Evolutionary conservation across 2,329 filamentous ascomycete genomes (phyloP).

Genomic region (Xylaria polymorpha): DNA sequence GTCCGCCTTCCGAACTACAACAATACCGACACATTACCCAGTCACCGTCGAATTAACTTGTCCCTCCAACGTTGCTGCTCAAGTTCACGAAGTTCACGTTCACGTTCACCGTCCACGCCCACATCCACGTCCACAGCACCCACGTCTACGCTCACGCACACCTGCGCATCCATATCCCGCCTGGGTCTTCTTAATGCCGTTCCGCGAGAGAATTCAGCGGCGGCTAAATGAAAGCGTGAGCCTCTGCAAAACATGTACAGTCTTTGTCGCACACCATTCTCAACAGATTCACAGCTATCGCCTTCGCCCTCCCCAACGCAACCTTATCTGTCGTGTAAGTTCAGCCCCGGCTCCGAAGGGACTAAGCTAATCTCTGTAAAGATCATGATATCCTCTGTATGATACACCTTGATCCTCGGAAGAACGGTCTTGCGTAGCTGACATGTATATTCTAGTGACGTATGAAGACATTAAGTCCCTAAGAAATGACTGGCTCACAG

Average conservation of each 20-base stretch:
- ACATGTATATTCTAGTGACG: conserved; percentile 70
- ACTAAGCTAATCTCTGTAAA: conserved; percentile 43
- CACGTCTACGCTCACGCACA: background rate
- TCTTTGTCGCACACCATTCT: conserved; percentile 41
- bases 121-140: background rate
- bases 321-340: conserved; percentile 61
- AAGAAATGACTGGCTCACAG: conserved; percentile 94
- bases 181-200: conserved; percentile 45
- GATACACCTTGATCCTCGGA: conserved; percentile 29
- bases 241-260: conserved; percentile 37
- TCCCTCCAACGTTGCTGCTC: background rate
- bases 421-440: conserved; percentile 26
- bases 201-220: conserved; percentile 49
- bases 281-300: conserved; percentile 48
- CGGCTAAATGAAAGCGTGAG: conserved; percentile 52
- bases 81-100: background rate
- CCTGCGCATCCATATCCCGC: conserved; percentile 9
- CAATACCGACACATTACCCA: conserved; percentile 2
- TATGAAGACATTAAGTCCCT: conserved; percentile 89
- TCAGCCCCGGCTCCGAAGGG: conserved; percentile 7
- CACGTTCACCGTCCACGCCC: background rate
- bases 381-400: conserved; percentile 55
- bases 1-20: background rate
- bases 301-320: conserved; percentile 53
- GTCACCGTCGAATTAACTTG: background rate